Evolutionary conservation across 2,329 filamentous ascomycete genomes (phyloP).

Genomic region (Bipolaris oryzae): DNA sequence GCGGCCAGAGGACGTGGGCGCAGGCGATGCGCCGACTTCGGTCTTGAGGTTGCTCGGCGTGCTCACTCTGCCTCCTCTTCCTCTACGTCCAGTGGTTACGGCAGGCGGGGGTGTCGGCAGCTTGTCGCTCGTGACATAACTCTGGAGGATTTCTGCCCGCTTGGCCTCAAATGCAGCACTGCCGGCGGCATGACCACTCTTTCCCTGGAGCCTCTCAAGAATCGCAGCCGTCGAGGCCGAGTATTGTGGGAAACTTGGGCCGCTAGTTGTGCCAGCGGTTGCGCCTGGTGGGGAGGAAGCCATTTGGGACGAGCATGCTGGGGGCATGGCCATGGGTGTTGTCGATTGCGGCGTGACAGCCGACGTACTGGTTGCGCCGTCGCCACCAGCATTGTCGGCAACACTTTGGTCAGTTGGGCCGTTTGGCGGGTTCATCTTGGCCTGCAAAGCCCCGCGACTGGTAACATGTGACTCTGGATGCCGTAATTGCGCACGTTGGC

Average conservation of each 20-base stretch:
- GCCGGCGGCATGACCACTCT: constrained; percentile 41
- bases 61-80: constrained; percentile 43
- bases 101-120: constrained; percentile 48
- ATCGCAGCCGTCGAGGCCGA: constrained; percentile 52
- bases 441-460: constrained; percentile 19
- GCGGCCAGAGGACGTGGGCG: constrained; percentile 33
- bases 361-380: constrained; percentile 28
- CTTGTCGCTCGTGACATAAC: constrained; percentile 54
- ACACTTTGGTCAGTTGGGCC: constrained; percentile 11
- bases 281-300: constrained; percentile 23
- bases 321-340: constrained; percentile 26
- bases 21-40: constrained; percentile 32
- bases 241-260: constrained; percentile 38
- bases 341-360: constrained; percentile 23
- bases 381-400: constrained; percentile 26
- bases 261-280: constrained; percentile 18
- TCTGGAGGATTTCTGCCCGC: constrained; percentile 53
- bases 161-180: constrained; percentile 55
- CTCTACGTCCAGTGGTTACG: constrained; percentile 35
- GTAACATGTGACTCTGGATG: constrained; percentile 6
- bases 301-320: constrained; percentile 39
- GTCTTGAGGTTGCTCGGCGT: constrained; percentile 42
- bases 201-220: constrained; percentile 47
- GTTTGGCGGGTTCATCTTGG: constrained; percentile 29
- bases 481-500: constrained; percentile 6